phyloP scores from a whole-genome alignment of 805 yeast species.

The Hanseniaspora osmophila region DNA sequence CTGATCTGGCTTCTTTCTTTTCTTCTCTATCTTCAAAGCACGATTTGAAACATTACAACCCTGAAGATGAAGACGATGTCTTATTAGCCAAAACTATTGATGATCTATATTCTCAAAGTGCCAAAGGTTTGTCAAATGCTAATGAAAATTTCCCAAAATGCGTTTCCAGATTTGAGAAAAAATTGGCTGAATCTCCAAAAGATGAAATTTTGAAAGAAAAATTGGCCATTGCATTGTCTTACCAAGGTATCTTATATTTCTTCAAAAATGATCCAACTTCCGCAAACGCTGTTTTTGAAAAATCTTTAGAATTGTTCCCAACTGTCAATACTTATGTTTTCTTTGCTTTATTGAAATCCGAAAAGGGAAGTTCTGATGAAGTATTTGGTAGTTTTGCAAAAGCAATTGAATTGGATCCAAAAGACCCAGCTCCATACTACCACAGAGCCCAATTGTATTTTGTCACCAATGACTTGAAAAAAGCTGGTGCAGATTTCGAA shows the following conservation, averaged over 20 bases:
- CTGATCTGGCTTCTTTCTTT: constrained; percentile 74
- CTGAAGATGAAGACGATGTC: constrained; percentile 46
- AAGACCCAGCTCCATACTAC: constrained; percentile 73
- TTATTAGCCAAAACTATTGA: constrained; percentile 52
- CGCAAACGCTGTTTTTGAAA: constrained; percentile 34
- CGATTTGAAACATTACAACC: constrained; percentile 35
- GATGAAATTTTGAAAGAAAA: constrained; percentile 22
- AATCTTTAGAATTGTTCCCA: constrained; percentile 53
- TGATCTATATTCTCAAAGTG: constrained; percentile 32
- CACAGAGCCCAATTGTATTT: constrained; percentile 90
- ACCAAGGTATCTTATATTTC: constrained; percentile 70
- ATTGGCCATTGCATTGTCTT: constrained; percentile 67
- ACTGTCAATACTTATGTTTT: constrained; percentile 72
- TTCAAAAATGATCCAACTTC: constrained; percentile 56
- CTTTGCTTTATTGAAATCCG: constrained; percentile 73
- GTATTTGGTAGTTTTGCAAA: constrained; percentile 54
- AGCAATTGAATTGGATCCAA: constrained; percentile 57
- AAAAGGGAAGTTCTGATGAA: constrained; percentile 43
- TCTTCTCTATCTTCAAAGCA: constrained; percentile 61
- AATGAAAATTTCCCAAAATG: constrained; percentile 41
- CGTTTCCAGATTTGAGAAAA: constrained; percentile 28
- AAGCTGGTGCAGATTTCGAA: constrained; percentile 62
- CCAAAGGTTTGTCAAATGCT: constrained; percentile 25
- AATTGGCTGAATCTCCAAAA: constrained; percentile 14
- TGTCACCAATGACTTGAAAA: constrained; percentile 55